These are phyloP conservation scores for Gnomoniopsis smithogilvyi DNA, from an alignment of 2,329 filamentous ascomycete species.

Conservation along the genomic window DNA sequence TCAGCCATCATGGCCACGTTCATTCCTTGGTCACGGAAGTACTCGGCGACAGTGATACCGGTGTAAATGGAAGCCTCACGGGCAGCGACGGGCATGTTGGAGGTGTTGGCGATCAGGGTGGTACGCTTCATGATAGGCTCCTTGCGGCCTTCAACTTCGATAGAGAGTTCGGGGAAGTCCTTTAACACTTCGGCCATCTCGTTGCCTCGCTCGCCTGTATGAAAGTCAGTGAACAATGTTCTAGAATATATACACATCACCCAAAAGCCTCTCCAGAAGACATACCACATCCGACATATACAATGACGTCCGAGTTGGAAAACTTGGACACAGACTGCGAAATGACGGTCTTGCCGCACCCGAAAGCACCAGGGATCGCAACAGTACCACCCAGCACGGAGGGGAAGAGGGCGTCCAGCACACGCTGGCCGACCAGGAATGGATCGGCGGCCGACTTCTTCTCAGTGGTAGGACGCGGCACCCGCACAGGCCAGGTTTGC, in stretches of 20 bases:
- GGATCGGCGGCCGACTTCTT: slow-evolving; percentile 86
- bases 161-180: slow-evolving; percentile 98
- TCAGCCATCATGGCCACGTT: slow-evolving; percentile 99
- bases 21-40: slow-evolving; percentile 96
- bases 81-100: slow-evolving; percentile 98
- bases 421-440: slow-evolving; percentile 94
- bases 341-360: slow-evolving; percentile 99
- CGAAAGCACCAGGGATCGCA: slow-evolving; percentile 96
- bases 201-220: slow-evolving; percentile 81
- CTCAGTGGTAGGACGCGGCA: slow-evolving; percentile 87
- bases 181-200: slow-evolving; percentile 99
- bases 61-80: slow-evolving; percentile 99
- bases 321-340: slow-evolving; percentile 98
- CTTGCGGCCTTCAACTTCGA: slow-evolving; percentile 88
- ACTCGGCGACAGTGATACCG: slow-evolving; percentile 89
- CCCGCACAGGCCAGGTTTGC: slow-evolving; percentile 98
- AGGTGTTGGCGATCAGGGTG: slow-evolving; percentile 96
- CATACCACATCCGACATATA: slow-evolving; percentile 76
- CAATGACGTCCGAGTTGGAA: slow-evolving; percentile 98
- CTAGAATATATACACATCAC: background rate
- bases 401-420: slow-evolving; percentile 93
- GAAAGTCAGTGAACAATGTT: background rate
- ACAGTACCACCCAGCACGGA: slow-evolving; percentile 96
- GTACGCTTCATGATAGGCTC: slow-evolving; percentile 99
- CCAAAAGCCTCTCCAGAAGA: no score